Base-by-base conservation (phyloP, 2,329 filamentous ascomycete species). In the Tolypocladium inflatum region DNA sequence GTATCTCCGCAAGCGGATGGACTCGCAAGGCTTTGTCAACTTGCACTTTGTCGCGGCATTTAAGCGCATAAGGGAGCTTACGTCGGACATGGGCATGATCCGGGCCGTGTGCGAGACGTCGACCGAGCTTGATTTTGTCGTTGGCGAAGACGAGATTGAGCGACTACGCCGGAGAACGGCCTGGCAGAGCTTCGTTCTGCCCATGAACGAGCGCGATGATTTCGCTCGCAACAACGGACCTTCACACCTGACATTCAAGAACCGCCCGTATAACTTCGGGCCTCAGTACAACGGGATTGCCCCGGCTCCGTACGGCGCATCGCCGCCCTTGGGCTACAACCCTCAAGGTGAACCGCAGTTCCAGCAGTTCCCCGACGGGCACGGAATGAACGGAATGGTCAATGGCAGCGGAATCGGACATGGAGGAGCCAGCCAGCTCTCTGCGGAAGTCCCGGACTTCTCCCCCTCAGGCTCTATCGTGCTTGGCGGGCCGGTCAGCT, bases 1-100 rank as follows among this genome's bases (percentile, higher is more conserved):
- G 67, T 97, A 86, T 73, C 80, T 99, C 59, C 87, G 94, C 58
- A 86, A 84, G 67, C 87, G 92, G 65, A 97, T 99, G 94, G 93
- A 99, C 70, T 90, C 89, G 1, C 90, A 97, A 71, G 94, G 94
- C 21, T 97, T 92, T 68, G 92, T 97, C 17, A 86, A 85, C 55
- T 76, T 99, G 55, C 80, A 82, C 39, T 82, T 96, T 59, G 87
- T 99, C 64, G 83, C 88, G 26, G 81, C 80, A n/a, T 99, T 99
- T 79, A 91, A 90, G 72, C 87, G 94, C 59, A 87, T 75, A 59
- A 70, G 68, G 41, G 68, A 71, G 39, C 65, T 74, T 39, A 73
- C 70, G 11, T 66, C 87, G 0, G 82, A 96, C 59, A 76, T 87
- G 58, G 85, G 90, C 43, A 73, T 92, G 57, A 77, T 97, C 60